phyloP scores from a whole-genome alignment of 176 grass and related monocot genomes.

The Cenchrus fungigraminus region DNA sequence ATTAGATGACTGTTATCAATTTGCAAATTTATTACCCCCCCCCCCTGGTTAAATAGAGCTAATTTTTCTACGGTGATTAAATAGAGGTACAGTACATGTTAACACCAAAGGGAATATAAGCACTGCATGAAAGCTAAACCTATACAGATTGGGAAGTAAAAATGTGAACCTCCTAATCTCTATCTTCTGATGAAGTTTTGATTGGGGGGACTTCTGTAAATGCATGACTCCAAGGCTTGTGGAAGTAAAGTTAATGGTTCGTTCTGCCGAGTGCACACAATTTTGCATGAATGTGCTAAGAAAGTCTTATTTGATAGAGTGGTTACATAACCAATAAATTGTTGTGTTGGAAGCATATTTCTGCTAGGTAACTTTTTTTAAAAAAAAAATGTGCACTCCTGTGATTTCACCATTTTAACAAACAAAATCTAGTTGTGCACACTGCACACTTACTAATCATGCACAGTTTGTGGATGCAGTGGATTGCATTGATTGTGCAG shows the following conservation, averaged over 20 bases:
- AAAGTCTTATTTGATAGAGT: slow-evolving; percentile 12
- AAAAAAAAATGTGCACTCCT: background rate
- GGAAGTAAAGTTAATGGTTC: background rate
- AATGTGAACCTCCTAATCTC: background rate
- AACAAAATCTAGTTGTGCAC: background rate
- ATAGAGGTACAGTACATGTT: background rate
- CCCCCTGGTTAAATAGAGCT: background rate
- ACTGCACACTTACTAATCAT: background rate
- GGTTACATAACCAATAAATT: background rate
- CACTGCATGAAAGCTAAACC: background rate
- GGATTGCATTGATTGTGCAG: slow-evolving; percentile 96
- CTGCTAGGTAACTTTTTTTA: background rate
- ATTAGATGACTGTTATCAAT: background rate
- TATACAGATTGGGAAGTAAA: background rate
- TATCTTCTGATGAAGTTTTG: background rate
- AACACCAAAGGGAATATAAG: background rate
- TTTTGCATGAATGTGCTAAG: background rate
- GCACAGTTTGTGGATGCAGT: slow-evolving; percentile 50
- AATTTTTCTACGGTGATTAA: too few relatives aligned
- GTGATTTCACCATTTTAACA: background rate
- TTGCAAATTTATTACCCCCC: background rate
- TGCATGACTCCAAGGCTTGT: background rate
- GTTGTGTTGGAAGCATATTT: background rate
- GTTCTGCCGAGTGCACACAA: background rate
- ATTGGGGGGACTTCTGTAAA: slow-evolving; percentile 9